Percentiles rank a stretch among this genome's conserved stretches.
phyloP scores from a whole-genome alignment of 495 filamentous ascomycete genomes.

The Ascobolus immersus region DNA sequence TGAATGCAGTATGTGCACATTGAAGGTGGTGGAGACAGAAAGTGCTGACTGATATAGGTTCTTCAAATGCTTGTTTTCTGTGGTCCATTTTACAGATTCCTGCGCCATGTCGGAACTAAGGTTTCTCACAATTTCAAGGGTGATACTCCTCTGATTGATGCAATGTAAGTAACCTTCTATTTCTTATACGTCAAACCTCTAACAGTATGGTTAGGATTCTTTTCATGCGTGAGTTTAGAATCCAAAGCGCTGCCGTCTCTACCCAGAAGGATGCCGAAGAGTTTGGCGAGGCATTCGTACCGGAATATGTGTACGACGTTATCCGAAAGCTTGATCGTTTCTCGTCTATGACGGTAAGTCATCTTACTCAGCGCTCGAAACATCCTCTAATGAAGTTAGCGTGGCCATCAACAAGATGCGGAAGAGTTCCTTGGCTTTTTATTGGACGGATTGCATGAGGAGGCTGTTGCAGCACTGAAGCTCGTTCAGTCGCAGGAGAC shows the following conservation, averaged over 20 bases:
- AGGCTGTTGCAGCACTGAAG: constrained; percentile 56
- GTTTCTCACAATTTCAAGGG: constrained; percentile 79
- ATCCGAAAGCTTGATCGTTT: constrained; percentile 70
- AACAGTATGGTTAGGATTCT: constrained; percentile 37
- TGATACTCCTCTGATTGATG: constrained; percentile 78
- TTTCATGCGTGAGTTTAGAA: constrained; percentile 81
- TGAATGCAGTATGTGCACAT: constrained; percentile 65
- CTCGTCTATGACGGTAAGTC: constrained; percentile 59
- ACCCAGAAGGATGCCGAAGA: constrained; percentile 59
- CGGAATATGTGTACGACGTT: constrained; percentile 85
- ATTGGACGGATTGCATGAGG: constrained; percentile 76
- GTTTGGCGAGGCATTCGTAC: constrained; percentile 74
- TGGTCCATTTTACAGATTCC: constrained; percentile 76
- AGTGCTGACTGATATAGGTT: constrained; percentile 28
- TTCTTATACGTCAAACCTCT: constrained; percentile 4
- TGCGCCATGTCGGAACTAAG: constrained; percentile 63
- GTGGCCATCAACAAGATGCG: constrained; percentile 92
- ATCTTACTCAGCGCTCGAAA: not conserved
- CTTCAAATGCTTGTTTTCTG: constrained; percentile 84
- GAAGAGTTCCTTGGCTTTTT: constrained; percentile 93
- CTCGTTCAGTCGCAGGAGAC: no score
- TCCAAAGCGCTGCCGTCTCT: constrained; percentile 49
- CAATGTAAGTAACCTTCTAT: constrained; percentile 45
- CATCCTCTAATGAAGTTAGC: constrained; percentile 20
- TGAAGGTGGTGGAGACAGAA: not conserved